These are phyloP conservation scores for Stylosanthes scabra DNA, from an alignment of 331 rosid species.

Conservation along the genomic window DNA sequence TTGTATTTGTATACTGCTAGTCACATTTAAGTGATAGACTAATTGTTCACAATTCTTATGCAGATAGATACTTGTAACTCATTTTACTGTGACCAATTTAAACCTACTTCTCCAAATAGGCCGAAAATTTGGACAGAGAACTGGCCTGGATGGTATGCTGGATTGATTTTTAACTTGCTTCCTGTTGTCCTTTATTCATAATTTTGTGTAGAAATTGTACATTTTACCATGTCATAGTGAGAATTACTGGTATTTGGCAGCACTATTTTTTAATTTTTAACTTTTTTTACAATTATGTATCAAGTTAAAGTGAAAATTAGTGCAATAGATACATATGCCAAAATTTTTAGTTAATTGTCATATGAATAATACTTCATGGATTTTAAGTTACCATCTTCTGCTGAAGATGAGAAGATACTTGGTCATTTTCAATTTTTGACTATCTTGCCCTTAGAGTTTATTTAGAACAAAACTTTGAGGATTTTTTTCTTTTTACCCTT, in stretches of 20 bases:
- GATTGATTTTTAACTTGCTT: slow-evolving; percentile 29
- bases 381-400: slow-evolving; percentile 17
- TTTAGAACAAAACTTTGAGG: slow-evolving; percentile 4
- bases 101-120: slow-evolving; percentile 78
- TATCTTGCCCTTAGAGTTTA: slow-evolving; percentile 12
- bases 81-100: slow-evolving; percentile 90
- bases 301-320: background rate
- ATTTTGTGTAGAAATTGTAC: background rate
- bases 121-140: slow-evolving; percentile 98
- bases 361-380: slow-evolving; percentile 1
- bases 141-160: slow-evolving; percentile 95
- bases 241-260: background rate
- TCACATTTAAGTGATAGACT: slow-evolving; percentile 30
- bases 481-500: slow-evolving; percentile 20
- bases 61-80: slow-evolving; percentile 95
- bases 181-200: slow-evolving; percentile 28
- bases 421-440: slow-evolving; percentile 8
- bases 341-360: slow-evolving; percentile 15
- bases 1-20: slow-evolving; percentile 16
- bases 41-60: slow-evolving; percentile 41
- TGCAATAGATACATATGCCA: background rate
- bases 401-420: slow-evolving; percentile 15
- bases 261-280: too few relatives aligned
- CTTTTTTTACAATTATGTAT: slow-evolving; percentile 8
- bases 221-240: slow-evolving; percentile 16